Conservation (phyloP, 2,329 filamentous ascomycete genomes). For the Talaromyces sp. region DNA sequence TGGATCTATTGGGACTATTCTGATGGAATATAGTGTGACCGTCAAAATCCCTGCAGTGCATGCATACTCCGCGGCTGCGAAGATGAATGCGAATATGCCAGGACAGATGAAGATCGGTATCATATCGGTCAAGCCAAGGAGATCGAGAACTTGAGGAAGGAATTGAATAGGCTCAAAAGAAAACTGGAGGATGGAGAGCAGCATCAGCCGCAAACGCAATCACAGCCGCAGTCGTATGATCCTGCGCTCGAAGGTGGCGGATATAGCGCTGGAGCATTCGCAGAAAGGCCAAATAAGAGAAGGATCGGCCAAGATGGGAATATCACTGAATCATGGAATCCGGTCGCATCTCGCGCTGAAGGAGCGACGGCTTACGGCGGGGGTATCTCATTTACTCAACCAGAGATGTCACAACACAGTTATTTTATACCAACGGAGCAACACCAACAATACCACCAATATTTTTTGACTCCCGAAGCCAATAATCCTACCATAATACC, state of each 20-base stretch:
- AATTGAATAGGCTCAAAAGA: constrained; percentile 22
- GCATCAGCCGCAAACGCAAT: neutral
- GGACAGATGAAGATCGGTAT: constrained; percentile 57
- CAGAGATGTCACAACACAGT: neutral
- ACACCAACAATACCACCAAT: neutral
- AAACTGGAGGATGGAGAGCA: constrained; percentile 2
- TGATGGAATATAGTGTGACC: constrained; percentile 26
- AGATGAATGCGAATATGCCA: constrained; percentile 30
- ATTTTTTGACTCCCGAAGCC: neutral
- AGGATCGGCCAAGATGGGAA: neutral
- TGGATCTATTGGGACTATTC: neutral
- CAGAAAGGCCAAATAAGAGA: constrained; percentile 1
- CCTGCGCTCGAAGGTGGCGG: no score
- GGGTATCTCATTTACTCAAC: neutral
- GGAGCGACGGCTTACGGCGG: neutral
- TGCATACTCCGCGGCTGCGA: constrained; percentile 28
- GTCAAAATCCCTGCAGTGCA: constrained; percentile 27
- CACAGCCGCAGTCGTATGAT: neutral
- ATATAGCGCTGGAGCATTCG: neutral
- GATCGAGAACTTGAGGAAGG: constrained; percentile 27
- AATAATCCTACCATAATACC: neutral
- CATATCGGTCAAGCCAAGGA: constrained; percentile 56
- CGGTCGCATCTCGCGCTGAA: neutral
- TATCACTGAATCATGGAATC: neutral
- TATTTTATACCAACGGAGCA: neutral